Base-by-base conservation (phyloP, 2,329 filamentous ascomycete species). In the Penicillium crustosum region DNA sequence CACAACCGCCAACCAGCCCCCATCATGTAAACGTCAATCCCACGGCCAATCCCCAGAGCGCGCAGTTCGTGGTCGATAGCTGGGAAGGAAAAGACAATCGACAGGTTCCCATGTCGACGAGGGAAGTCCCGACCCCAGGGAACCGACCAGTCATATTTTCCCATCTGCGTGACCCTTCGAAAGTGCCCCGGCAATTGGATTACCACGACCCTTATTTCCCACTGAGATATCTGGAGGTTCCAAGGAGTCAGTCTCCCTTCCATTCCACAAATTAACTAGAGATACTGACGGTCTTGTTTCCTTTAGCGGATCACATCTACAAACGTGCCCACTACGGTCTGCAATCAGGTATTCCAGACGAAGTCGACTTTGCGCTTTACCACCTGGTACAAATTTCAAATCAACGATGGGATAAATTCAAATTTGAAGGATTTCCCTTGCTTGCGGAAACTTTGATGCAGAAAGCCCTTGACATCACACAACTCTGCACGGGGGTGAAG, bases 341-440 rank as follows among this genome's bases (percentile, higher is more conserved):
- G 27, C 89, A 90, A 61, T 96, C 91, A 15, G 86, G 86, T 2
- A 85, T 96, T 27, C 83, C 84, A 4, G 83, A 87, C 13, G 93
- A 99, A 71, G 89, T 97, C 68, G 87, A 91, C n/a, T 97, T 95
- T 75, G 93, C 92, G 0, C 80, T 97, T 12, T 91, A 96, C 67
- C 93, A 97, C 68, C 79, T 97, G 4, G 92, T 97, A 59, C 96
- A 96, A 72, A 97, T 97, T 29, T 97, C 93, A 0, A 94, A 89
- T 70, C 93, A 97, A 74, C 86, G 93, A 43, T 93, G 93, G 45
- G 94, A 97, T 72, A 96, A 96, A 75, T 97, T 96, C 77, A 89
- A 91, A 60, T 97, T 97, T 65, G 92, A 96, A 66, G 90, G 91
- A 6, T 97, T 97, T 66, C 89, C 90, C 1, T 88, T 91, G 10